phyloP scores from a whole-genome alignment of 1,284 basidiomycete species.

The Trichosporon sp. region DNA sequence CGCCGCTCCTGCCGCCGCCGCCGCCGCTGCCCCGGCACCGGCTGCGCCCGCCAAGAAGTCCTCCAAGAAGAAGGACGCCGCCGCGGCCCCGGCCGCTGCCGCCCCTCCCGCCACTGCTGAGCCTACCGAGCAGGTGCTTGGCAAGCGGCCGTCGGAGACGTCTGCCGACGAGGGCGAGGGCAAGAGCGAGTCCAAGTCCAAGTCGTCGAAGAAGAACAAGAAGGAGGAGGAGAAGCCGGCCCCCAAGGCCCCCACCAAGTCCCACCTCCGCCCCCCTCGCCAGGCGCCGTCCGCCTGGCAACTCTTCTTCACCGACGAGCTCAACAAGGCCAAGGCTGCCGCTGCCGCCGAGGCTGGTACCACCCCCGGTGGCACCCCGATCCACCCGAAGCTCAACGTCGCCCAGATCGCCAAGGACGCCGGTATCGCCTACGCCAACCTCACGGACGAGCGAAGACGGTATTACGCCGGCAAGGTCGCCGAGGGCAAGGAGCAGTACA shows the following conservation, averaged over 20 bases:
- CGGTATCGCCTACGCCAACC: constrained; percentile 77
- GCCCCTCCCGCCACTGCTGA: constrained; percentile 3
- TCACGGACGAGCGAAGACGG: constrained; percentile 76
- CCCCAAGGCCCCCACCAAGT: constrained; percentile 49
- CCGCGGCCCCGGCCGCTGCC: constrained; percentile 12
- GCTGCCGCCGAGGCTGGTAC: constrained; percentile 58
- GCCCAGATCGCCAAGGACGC: constrained; percentile 94
- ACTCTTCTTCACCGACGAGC: constrained; percentile 93
- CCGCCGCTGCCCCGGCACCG: constrained; percentile 9
- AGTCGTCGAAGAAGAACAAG: constrained; percentile 35
- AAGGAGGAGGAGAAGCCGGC: constrained; percentile 33
- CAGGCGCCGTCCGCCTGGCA: constrained; percentile 94
- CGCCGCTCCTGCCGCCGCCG: not conserved
- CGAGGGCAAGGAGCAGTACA: constrained; percentile 71
- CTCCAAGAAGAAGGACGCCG: constrained; percentile 19
- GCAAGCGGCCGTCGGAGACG: constrained; percentile 33
- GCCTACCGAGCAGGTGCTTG: constrained; percentile 23
- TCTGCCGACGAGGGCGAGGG: constrained; percentile 18
- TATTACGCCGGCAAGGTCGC: constrained; percentile 77
- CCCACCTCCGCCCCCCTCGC: constrained; percentile 75
- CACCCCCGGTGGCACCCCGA: constrained; percentile 52
- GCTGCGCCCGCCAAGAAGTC: constrained; percentile 22
- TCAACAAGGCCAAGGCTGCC: constrained; percentile 74
- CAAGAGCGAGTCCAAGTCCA: constrained; percentile 37
- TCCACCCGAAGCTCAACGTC: constrained; percentile 75